Base-by-base conservation (phyloP, 2,329 filamentous ascomycete species). In the Paramyrothecium sp. region DNA sequence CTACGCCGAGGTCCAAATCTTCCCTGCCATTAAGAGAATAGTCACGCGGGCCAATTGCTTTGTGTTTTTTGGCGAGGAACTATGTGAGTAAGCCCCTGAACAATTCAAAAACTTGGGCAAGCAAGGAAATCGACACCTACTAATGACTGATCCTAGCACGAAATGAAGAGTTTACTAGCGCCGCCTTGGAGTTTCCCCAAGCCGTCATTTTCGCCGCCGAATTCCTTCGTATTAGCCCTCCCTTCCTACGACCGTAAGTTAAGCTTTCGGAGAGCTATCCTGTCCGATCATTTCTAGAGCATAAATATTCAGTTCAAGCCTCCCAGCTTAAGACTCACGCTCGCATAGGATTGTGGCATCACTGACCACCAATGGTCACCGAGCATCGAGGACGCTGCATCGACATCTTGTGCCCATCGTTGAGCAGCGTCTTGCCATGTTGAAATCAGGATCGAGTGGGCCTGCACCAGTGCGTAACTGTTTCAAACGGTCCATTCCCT, bases 141-240 rank as follows among this genome's bases (percentile, higher is more conserved):
- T n/a, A n/a, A n/a, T n/a, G n/a, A n/a, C 34, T 41, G 55, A 48
- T 38, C 17, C n/a, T 33, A 54, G 50, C 49, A 20, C 46, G 51
- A 11, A 53, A 56, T 22, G 26, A n/a, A 21, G 57, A 56, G 19
- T 58, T 58, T 41, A 54, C 34, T 41, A 11, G 34, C 11, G 34
- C 34, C n/a, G 34, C 54, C 8, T n/a, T 19, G 22, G 56, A 57
- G 22, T 57, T 57, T 22, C 56, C 52, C 17, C 46, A 57, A 34
- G 52, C 21, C 2, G 52, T 54, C 44, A 44, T 57, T 26, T 26
- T 57, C 23, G 52, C 56, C 7, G 56, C 52, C 2, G 56, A 57
- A 21, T 21, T 54, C 16, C 12, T 54, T 8, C 26, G 56, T 17
- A 54, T 54, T 4, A 51, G 41, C 13, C 12, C 51, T 11, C 11